Base-by-base conservation (phyloP, 1,284 basidiomycete species). In the Ceratobasidium sp. region DNA sequence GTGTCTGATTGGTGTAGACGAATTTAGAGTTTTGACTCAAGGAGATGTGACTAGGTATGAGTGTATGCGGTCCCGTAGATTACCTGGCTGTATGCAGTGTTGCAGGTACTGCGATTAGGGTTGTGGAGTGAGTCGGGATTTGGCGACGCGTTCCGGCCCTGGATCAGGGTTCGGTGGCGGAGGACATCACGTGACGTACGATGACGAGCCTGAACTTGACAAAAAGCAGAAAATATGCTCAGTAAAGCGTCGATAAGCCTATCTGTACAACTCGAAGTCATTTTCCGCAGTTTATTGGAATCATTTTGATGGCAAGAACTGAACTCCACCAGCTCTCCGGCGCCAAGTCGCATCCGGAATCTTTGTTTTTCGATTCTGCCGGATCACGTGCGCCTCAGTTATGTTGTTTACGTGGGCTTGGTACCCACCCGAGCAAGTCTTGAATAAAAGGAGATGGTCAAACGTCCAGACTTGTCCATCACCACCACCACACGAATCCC, bases 361-460 rank as follows among this genome's bases (percentile, higher is more conserved):
- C 10, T 8, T 47, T 47, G 10, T 10, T 12, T 47, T 47, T 12
- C 7, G n/a, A 20, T 12, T 22, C 6, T 22, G 29, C 31, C 17
- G 58, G 13, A 34, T 62, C 58, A 62, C 58, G 58, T 62, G 58
- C 20, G 43, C 1, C 38, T 12, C 45, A n/a, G 45, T 47, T 47
- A 20, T 62, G 58, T 62, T 62, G 58, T 62, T 62, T 62, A 62
- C 58, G 31, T 32, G 22, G 29, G 58, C 58, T 62, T 62, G 58
- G 42, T 32, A 32, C 42, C 32, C 17, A 34, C 43, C 27, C 27
- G 43, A 34, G 43, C n/a, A 20, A 35, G 29, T 10, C 8, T 25
- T 62, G 49, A 49, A 49, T 62, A 62, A 62, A 62, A 62, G 45
- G 45, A 27, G 58, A 31, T 1, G 42, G 17, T 43, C 25, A 20